Percentiles rank a stretch among this genome's conserved stretches.
Evolutionary conservation across 768 basidiomycete genomes (phyloP).

Genomic region (Astraeus odoratus): DNA sequence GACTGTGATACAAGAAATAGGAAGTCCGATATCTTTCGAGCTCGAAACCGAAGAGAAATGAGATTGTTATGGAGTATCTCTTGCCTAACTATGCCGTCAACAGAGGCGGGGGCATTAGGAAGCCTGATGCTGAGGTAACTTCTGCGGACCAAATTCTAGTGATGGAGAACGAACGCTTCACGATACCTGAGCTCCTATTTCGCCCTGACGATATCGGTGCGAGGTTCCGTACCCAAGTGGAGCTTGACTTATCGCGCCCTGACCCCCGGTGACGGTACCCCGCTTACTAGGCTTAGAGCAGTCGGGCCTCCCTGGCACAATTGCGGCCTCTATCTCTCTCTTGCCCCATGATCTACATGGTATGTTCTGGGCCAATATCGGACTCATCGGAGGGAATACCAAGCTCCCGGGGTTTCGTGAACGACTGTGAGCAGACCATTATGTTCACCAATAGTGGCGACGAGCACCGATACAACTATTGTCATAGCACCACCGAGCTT

Average conservation of each 20-base stretch:
- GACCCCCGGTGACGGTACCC: constrained; percentile 2
- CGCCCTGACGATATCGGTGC: constrained; percentile 84
- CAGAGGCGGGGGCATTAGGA: constrained; percentile 50
- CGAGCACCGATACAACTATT: constrained; percentile 11
- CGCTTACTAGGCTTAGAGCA: constrained; percentile 64
- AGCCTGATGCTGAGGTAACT: constrained; percentile 43
- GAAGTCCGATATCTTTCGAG: constrained; percentile 31
- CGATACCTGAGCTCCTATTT: constrained; percentile 90
- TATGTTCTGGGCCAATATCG: constrained; percentile 95
- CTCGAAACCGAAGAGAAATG: constrained; percentile 47
- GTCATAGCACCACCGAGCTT: constrained; percentile 60
- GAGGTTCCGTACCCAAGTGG: constrained; percentile 17
- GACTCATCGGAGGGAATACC: constrained; percentile 78
- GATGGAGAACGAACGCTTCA: constrained; percentile 90
- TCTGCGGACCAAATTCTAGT: constrained; percentile 64
- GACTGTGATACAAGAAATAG: constrained; percentile 9
- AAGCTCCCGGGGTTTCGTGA: constrained; percentile 66
- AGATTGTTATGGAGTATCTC: constrained; percentile 82
- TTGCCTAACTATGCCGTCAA: constrained; percentile 80
- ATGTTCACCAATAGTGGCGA: constrained; percentile 10
- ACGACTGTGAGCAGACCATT: constrained; percentile 56
- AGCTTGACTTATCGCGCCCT: constrained; percentile 4
- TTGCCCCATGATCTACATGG: constrained; percentile 81
- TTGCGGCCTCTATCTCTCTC: constrained; percentile 67
- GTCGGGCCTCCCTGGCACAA: constrained; percentile 66